These are phyloP conservation scores for Hymenoscyphus repandus DNA, from an alignment of 2,329 filamentous ascomycete genomes.

Conservation along the genomic window DNA sequence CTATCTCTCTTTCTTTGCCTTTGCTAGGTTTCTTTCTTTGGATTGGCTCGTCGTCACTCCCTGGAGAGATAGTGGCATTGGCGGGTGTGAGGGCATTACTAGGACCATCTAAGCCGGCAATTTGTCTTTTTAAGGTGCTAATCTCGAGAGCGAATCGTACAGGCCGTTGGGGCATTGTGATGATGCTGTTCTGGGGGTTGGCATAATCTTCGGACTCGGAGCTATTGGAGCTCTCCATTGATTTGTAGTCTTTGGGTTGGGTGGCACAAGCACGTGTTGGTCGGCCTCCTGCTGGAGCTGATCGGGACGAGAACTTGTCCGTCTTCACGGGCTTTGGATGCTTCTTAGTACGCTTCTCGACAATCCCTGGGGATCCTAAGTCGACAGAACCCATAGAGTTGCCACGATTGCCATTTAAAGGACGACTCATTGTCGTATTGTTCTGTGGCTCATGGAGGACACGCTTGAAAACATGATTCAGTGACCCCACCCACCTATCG, in stretches of 20 bases:
- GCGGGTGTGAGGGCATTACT: conserved; percentile 9
- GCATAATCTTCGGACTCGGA: too few relatives aligned
- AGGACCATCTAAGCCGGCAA: conserved; percentile 24
- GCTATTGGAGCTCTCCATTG: too few relatives aligned
- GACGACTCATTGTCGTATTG: background rate
- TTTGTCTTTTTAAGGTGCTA: conserved; percentile 19
- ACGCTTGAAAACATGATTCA: conserved; percentile 63
- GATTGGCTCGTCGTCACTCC: conserved; percentile 14
- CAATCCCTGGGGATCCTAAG: too few relatives aligned
- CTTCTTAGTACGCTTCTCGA: too few relatives aligned
- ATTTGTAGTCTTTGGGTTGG: too few relatives aligned
- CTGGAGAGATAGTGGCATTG: conserved; percentile 3
- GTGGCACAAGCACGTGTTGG: too few relatives aligned
- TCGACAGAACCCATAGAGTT: background rate
- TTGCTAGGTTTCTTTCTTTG: conserved; percentile 5
- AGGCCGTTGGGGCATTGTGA: background rate
- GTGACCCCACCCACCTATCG: conserved; percentile 67
- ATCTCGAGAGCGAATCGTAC: conserved; percentile 21
- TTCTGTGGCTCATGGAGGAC: conserved; percentile 32
- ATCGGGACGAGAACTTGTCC: background rate
- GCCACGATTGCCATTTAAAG: background rate
- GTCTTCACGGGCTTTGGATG: background rate
- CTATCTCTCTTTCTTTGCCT: conserved; percentile 34
- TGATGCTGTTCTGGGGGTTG: background rate
- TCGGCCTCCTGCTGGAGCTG: too few relatives aligned